Evolutionary conservation across 768 basidiomycete genomes (phyloP), one percentile per base, ranked within the genome.

Genomic region (Glaciozyma antarctica): DNA sequence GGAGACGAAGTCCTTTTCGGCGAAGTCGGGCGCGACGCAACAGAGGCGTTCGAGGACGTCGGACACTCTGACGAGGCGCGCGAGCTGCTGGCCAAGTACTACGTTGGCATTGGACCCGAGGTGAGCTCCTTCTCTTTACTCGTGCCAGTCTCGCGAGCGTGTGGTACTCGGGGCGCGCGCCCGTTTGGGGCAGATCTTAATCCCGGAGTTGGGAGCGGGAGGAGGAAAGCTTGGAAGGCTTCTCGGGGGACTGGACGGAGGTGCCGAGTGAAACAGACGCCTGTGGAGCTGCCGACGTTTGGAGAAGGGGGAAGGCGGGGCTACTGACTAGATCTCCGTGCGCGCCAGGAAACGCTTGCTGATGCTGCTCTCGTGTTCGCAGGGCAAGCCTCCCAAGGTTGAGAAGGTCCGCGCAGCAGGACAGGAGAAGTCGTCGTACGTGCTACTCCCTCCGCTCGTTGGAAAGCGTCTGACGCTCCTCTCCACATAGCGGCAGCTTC

Each of bases 41-140:
- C 94, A 41, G 95, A 97, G 75, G 91, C 95, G 10, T 99, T 99
- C 75, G 94, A 98, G 79, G 95, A 99, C 77, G 94, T 99, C 38
- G 95, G 95, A 38, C 95, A 98, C 82, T 97, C 93, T 1, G 94
- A 98, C 72, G 95, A 99, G 79, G 95, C 95, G 30, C 86, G 95
- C 60, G 86, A 81, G 17, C 82, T 93, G 64, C 81, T 98, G 60
- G 83, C 83, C 22, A 85, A 77, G 70, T 84, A 95, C 82, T 78
- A 84, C 49, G 81, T 95, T 59, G 93, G 93, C 60, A 83, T 88
- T 1, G 89, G 93, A 71, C 87, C 86, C 72, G 81, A 79, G 72
- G 81, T 79, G 57, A 62, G 77, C 75, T 19, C 21, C 26, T 13
- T 7, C 49, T 51, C n/a, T 45, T 12, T 32, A 32, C 5, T 32